Base-by-base conservation (phyloP, 2,329 filamentous ascomycete species). In the Rasamsonia emersonii region DNA sequence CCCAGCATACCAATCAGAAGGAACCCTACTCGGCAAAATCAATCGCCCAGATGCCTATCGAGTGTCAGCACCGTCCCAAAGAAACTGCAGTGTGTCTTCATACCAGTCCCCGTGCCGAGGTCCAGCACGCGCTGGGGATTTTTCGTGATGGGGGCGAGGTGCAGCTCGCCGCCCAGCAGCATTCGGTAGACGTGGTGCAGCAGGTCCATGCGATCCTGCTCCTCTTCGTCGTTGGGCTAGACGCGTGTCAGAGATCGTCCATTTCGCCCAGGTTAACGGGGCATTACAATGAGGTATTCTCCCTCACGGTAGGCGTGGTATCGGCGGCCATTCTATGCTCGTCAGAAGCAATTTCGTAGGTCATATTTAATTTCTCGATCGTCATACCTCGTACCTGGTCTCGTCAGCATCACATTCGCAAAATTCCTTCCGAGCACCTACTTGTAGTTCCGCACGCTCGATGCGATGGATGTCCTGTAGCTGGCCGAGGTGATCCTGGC, bases 211-310 rank as follows among this genome's bases (percentile, higher is more conserved):
- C 51, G 50, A 30, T 56, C 50, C 37, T 57, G 53, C 29, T 58
- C 54, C 30, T 41, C 31, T 32, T 59, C 54, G 35, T 58, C 54
- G 32, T 59, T 58, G 13, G 55, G 54, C 39, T 50, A 29, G 16
- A 42, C 37, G 27, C 47, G 5, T 10, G 15, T 19, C 14, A 7
- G 20, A 4, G 7, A 13, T 15, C n/a, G 8, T 9, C 5, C 13
- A 15, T 37, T 20, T 18, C 19, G 19, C 15, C 26, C 24, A 5
- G 10, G n/a, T 15, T n/a, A 21, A 15, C 5, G 4, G 13, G n/a
- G 7, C 10, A 24, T 17, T 42, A 48, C 46, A 18, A 47, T 27
- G 6, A 47, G 18, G 37, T 46, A 48, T 38, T 43, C 40, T 4
- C 47, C 46, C 28, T 42, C 39, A n/a, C 38, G 36, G 24, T 40